Evolutionary conservation across 202 grass and related monocot genomes (phyloP).

Genomic region (Setaria viridis): DNA sequence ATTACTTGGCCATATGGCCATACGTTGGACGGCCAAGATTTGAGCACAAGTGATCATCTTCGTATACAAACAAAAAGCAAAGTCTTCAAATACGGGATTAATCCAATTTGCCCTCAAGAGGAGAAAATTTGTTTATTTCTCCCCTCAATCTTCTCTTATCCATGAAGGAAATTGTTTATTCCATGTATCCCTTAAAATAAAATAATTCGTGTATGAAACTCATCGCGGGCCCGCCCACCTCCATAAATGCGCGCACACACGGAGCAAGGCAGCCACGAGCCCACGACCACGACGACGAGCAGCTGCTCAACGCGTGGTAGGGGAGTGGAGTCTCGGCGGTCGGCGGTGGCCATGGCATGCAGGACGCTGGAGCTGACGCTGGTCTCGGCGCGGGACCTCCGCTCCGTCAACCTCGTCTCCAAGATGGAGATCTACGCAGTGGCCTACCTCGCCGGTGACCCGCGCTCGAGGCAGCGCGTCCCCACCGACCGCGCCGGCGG

Average conservation of each 20-base stretch:
- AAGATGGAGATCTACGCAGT: conserved; percentile 81
- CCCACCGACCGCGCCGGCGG: conserved; percentile 57
- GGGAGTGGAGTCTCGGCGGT: background rate
- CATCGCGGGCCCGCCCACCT: background rate
- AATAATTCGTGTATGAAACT: too few species aligned
- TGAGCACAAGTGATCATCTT: too few species aligned
- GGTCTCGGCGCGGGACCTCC: conserved; percentile 77
- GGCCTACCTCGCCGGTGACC: conserved; percentile 66
- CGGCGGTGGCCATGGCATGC: conserved; percentile 46
- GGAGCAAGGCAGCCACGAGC: too few species aligned
- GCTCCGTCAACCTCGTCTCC: conserved; percentile 57
- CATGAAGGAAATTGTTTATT: too few species aligned
- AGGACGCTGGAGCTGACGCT: conserved; percentile 69
- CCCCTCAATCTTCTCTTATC: too few species aligned
- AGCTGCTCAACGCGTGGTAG: background rate
- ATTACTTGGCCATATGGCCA: too few species aligned
- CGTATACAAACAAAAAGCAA: too few species aligned
- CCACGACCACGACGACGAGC: background rate
- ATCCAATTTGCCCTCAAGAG: too few species aligned
- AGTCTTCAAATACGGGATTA: too few species aligned
- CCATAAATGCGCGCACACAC: background rate
- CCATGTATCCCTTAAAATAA: too few species aligned
- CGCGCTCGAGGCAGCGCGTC: conserved; percentile 48
- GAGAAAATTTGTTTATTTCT: too few species aligned
- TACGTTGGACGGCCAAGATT: too few species aligned